These are phyloP conservation scores for Trichoderma erinaceum DNA, from an alignment of 495 filamentous ascomycete genomes.

Conservation along the genomic window DNA sequence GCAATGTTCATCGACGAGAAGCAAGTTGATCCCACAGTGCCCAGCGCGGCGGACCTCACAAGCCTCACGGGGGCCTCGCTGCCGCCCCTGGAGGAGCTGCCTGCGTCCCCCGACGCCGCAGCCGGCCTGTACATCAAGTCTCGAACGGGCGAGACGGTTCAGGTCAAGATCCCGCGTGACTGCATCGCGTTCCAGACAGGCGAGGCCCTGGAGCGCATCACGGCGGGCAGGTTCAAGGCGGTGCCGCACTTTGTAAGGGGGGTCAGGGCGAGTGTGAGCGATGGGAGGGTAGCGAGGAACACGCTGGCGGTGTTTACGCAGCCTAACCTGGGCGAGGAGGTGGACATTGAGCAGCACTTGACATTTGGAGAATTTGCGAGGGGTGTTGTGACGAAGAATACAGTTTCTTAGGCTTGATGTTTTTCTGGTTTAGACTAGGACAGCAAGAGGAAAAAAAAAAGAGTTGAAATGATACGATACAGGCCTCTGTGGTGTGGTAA, in stretches of 20 bases:
- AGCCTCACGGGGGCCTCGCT: slow-evolving; percentile 27
- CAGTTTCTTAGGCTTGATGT: slow-evolving; percentile 31
- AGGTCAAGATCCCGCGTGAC: slow-evolving; percentile 83
- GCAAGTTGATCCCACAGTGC: slow-evolving; percentile 33
- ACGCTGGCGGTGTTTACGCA: slow-evolving; percentile 97
- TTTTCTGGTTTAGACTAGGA: background rate
- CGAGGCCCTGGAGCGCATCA: slow-evolving; percentile 84
- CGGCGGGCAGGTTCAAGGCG: slow-evolving; percentile 78
- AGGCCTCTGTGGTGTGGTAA: background rate
- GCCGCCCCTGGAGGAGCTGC: slow-evolving; percentile 59
- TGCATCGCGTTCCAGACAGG: slow-evolving; percentile 96
- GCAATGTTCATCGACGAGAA: slow-evolving; percentile 93
- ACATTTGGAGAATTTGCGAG: slow-evolving; percentile 85
- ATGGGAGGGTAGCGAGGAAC: slow-evolving; percentile 67
- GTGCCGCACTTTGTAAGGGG: slow-evolving; percentile 96
- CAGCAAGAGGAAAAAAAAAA: background rate
- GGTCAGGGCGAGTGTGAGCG: slow-evolving; percentile 39
- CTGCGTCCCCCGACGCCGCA: slow-evolving; percentile 66
- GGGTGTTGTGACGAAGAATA: slow-evolving; percentile 76
- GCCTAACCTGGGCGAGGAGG: slow-evolving; percentile 83
- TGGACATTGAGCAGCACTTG: slow-evolving; percentile 62
- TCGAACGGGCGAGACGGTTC: slow-evolving; percentile 66
- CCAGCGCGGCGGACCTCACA: slow-evolving; percentile 23
- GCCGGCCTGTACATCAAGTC: slow-evolving; percentile 91
- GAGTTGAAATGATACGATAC: background rate